Percentiles rank a stretch among this genome's conserved stretches.
These are phyloP conservation scores for Lactarius pseudohatsudake DNA, from an alignment of 768 basidiomycete species.

Conservation along the genomic window DNA sequence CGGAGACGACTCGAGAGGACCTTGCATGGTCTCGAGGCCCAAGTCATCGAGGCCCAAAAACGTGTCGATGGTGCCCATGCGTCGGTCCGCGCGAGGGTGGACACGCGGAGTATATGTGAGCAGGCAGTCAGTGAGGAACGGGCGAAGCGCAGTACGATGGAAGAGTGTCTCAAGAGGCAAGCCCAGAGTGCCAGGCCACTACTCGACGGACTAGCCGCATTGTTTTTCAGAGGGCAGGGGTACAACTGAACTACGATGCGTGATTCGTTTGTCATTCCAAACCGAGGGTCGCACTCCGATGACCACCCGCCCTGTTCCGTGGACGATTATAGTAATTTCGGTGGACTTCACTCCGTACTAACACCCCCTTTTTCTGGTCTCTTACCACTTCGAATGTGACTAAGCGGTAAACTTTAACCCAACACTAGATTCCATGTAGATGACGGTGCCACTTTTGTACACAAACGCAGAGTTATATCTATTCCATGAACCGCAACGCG, in stretches of 20 bases:
- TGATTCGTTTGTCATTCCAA: not conserved
- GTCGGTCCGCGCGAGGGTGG: slow-evolving; percentile 13
- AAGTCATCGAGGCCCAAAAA: slow-evolving; percentile 14
- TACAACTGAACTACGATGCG: not conserved
- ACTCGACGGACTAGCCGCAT: slow-evolving; percentile 15
- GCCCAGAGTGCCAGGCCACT: slow-evolving; percentile 18
- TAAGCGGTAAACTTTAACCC: not conserved
- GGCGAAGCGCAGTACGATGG: slow-evolving; percentile 12
- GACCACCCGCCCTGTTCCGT: not conserved
- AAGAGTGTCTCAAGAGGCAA: slow-evolving; percentile 13
- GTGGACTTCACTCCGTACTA: not conserved
- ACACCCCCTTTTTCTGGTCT: not conserved
- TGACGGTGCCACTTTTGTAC: not conserved
- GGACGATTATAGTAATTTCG: not conserved
- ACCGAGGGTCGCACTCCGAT: not conserved
- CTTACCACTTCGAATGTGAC: not conserved
- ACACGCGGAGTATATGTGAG: slow-evolving; percentile 20
- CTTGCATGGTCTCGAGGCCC: slow-evolving; percentile 22
- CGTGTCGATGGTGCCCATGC: slow-evolving; percentile 16
- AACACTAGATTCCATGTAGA: not conserved
- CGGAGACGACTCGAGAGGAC: slow-evolving; percentile 31
- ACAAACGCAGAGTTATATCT: not conserved
- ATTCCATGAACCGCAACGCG: not conserved
- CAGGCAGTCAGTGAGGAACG: slow-evolving; percentile 16
- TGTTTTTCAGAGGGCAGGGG: slow-evolving; percentile 18